phyloP scores from a whole-genome alignment of 31 red algal genomes.

The Endocladia muricata region DNA sequence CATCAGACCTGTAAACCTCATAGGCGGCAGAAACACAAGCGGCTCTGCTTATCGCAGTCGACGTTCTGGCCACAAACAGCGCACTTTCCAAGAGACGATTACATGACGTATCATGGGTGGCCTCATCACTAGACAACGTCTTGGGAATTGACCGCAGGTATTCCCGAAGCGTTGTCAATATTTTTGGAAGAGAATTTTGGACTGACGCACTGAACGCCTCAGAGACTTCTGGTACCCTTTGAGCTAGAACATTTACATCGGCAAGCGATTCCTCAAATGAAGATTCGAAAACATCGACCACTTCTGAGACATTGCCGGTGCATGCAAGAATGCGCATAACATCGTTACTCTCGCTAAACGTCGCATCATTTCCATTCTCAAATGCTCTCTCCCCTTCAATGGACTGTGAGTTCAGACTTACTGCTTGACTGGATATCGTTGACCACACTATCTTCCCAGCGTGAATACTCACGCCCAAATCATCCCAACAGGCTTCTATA shows the following conservation, averaged over 20 bases:
- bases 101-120: background rate
- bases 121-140: background rate
- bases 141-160: slow-evolving; percentile 26
- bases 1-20: background rate
- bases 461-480: slow-evolving; percentile 26
- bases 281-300: slow-evolving; percentile 33
- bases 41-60: slow-evolving; percentile 31
- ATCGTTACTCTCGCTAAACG: slow-evolving; percentile 9
- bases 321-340: slow-evolving; percentile 30
- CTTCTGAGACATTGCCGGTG: slow-evolving; percentile 21
- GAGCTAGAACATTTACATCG: slow-evolving; percentile 42
- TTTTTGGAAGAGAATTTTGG: slow-evolving; percentile 17
- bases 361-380: background rate
- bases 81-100: slow-evolving; percentile 16
- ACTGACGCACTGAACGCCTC: slow-evolving; percentile 43
- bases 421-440: slow-evolving; percentile 31
- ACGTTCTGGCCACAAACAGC: slow-evolving; percentile 46
- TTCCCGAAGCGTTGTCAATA: slow-evolving; percentile 26
- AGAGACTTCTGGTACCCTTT: slow-evolving; percentile 41
- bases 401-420: slow-evolving; percentile 22
- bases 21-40: slow-evolving; percentile 34
- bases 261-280: slow-evolving; percentile 30
- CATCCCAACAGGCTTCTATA: slow-evolving; percentile 31
- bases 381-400: background rate
- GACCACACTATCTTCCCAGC: slow-evolving; percentile 45